Evolutionary conservation across 2,329 filamentous ascomycete genomes (phyloP).

Genomic region (Botrytis pseudocinerea): DNA sequence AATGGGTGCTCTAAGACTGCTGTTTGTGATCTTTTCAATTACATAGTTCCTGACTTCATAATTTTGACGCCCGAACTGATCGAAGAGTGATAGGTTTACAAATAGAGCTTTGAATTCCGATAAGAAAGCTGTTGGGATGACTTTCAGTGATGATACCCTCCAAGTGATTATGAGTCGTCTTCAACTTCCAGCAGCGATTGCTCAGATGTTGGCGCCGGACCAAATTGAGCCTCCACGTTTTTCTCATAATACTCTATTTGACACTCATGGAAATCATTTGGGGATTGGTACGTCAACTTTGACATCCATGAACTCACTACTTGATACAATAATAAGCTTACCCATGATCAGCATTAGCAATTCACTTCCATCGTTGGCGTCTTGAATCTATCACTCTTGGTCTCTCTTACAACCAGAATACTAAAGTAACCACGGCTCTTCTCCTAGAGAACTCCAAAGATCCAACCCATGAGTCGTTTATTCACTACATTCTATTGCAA

Average conservation of each 20-base stretch:
- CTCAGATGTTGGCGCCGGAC: slow-evolving; percentile 17
- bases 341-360: not conserved
- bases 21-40: not conserved
- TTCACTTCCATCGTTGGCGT: slow-evolving; percentile 11
- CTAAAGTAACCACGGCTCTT: not conserved
- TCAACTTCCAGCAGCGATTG: slow-evolving; percentile 3
- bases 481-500: not conserved
- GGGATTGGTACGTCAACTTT: not conserved
- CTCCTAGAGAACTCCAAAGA: not conserved
- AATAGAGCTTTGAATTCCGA: not conserved
- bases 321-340: too few species aligned
- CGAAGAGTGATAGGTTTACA: not conserved
- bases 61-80: not conserved
- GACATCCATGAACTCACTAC: too few species aligned
- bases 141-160: slow-evolving; percentile 4
- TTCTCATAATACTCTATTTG: slow-evolving; percentile 13
- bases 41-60: not conserved
- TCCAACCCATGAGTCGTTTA: slow-evolving; percentile 7
- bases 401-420: slow-evolving; percentile 1
- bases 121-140: slow-evolving; percentile 11
- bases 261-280: not conserved
- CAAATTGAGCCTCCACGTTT: slow-evolving; percentile 19
- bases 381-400: slow-evolving; percentile 15
- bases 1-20: slow-evolving; percentile 14
- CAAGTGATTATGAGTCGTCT: not conserved